Evolutionary conservation across 768 basidiomycete genomes (phyloP), one percentile per base, ranked within the genome.

Genomic region (Pleurotus djamor): DNA sequence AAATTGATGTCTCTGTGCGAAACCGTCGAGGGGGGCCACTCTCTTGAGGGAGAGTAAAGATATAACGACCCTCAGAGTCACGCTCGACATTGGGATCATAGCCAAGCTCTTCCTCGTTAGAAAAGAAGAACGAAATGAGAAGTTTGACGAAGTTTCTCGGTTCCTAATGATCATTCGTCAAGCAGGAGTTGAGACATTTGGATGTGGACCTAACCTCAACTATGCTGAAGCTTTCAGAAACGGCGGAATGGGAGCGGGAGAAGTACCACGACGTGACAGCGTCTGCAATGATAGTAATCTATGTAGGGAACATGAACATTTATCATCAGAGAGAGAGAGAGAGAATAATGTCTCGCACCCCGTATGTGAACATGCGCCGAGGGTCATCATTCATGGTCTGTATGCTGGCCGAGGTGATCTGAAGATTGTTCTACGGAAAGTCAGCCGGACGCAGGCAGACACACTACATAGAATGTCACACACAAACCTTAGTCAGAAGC

Each of bases 331-430:
- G 13, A 28, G 5, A 21, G 13, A 7, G 4, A n/a, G 13, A 5
- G 4, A 17, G 7, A 14, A 32, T 2, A 6, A 50, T n/a, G 16
- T 36, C 16, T 63, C 64, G 34, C 50, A 68, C 67, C n/a, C 66
- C 67, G 52, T 61, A 66, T 9, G 59, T 63, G 48, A 62, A 68
- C 60, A 64, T 67, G 10, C 69, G 62, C 7, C 67, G 62, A 34
- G 56, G 44, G 58, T 70, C 69, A 35, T 66, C 67, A 43, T 68
- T 66, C 66, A 70, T 66, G 35, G 66, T 64, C 36, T 67, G 63
- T 16, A 50, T 12, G 33, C 21, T 50, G 17, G 48, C 48, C 3
- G 48, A 16, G 7, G 32, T 7, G 6, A 14, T 28, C 32, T 50
- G n/a, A 4, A 16, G 17, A 21, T 50, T 50, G 16, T 50, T 50